Base-by-base conservation (phyloP, 805 yeast species). In the Torulaspora quercuum region DNA sequence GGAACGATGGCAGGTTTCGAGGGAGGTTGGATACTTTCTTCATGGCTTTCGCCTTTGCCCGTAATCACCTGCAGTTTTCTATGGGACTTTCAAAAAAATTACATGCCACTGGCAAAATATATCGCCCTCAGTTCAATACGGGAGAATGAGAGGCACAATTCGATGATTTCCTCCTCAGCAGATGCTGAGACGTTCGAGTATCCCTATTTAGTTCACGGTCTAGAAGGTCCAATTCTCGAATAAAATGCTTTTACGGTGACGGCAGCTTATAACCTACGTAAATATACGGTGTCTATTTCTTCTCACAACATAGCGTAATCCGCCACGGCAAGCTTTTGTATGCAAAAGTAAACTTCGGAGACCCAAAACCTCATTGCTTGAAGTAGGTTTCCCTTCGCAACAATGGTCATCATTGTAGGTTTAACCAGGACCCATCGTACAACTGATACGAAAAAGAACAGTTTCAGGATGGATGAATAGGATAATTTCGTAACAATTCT, bases 151-250 rank as follows among this genome's bases (percentile, higher is more conserved):
- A 52, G 59, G 12, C 55, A 47, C 25, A 53, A 55, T 34, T 38
- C 59, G 2, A 37, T 39, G 42, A 42, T 46, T 4, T 44, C 52
- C 10, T 41, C 37, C 7, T 26, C 54, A 2, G 37, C 41, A 12
- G 64, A 62, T 24, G 50, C 59, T 25, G 59, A 76, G 46, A 76
- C 76, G 6, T 90, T 88, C 50, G 80, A 78, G 29, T 89, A 85
- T 58, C 95, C 95, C 2, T 76, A 76, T 46, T 61, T 86, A 48
- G 69, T 80, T 0, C 75, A 72, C 33, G 73, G 76, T 4, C 63
- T 90, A 29, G 95, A 87, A 46, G 95, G 95, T 0, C 96, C 97
- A 0, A 76, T 94, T 75, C 67, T 89, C 21, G 82, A 46, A n/a
- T 49, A 33, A 33, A 18, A 9, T 5, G 11, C 18, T 7, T 20